Percentiles rank a stretch among this genome's conserved stretches.
Evolutionary conservation across 352 stramenopile genomes (phyloP).

Genomic region (Globisporangium cylindrosporum): DNA sequence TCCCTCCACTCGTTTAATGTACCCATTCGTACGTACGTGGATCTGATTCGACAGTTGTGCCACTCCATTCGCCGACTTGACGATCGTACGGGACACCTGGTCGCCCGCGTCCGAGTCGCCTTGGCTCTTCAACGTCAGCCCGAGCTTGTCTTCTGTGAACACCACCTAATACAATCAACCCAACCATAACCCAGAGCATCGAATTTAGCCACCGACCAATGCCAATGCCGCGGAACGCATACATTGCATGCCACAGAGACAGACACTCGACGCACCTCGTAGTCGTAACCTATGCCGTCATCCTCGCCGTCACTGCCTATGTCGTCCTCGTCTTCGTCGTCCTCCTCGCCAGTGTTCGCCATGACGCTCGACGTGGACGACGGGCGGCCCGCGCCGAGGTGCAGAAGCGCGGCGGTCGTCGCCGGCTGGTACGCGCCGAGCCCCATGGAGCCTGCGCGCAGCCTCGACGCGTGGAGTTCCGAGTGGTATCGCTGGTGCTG

Average conservation of each 20-base stretch:
- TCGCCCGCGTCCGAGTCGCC: slow-evolving; percentile 19
- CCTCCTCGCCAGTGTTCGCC: slow-evolving; percentile 16
- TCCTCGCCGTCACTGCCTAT: background rate
- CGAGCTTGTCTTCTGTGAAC: slow-evolving; percentile 57
- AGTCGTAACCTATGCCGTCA: slow-evolving; percentile 16
- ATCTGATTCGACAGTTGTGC: slow-evolving; percentile 54
- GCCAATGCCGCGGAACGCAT: background rate
- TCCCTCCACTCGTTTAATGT: background rate
- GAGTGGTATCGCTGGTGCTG: slow-evolving; percentile 4
- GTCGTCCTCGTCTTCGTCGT: slow-evolving; percentile 16
- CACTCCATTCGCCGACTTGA: slow-evolving; percentile 52
- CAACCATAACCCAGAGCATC: background rate
- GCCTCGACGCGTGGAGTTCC: slow-evolving; percentile 4
- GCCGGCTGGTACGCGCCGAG: slow-evolving; percentile 7
- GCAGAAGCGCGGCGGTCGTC: slow-evolving; percentile 8
- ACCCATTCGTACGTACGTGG: slow-evolving; percentile 27
- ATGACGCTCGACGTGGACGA: slow-evolving; percentile 22
- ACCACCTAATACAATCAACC: slow-evolving; percentile 30
- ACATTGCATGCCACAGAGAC: background rate
- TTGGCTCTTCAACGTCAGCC: slow-evolving; percentile 49
- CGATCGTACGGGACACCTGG: slow-evolving; percentile 35
- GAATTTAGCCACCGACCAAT: background rate
- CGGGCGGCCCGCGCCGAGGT: slow-evolving; percentile 9
- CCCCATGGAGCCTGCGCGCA: slow-evolving; percentile 10
- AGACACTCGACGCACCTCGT: slow-evolving; percentile 9